phyloP scores from a whole-genome alignment of 2,329 filamentous ascomycete genomes.

The Fusarium udum region DNA sequence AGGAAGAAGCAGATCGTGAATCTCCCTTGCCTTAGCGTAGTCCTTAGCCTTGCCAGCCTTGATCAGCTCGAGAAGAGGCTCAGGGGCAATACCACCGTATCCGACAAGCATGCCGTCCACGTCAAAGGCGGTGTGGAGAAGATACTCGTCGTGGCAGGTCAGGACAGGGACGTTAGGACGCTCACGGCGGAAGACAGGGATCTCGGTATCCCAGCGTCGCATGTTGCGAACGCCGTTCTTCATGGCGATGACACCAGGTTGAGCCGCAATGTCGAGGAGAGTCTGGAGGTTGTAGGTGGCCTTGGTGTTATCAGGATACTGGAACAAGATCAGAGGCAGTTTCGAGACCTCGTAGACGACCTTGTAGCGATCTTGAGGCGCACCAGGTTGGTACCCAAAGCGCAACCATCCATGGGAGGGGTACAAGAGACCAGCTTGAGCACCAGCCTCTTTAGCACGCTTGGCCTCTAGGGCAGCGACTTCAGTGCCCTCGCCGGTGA shows the following conservation, averaged over 20 bases:
- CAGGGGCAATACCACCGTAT: constrained; percentile 62
- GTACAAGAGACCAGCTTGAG: constrained; percentile 60
- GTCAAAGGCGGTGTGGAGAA: constrained; percentile 61
- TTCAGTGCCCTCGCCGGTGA: constrained; percentile 62
- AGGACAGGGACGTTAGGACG: constrained; percentile 60
- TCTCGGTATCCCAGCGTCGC: constrained; percentile 66
- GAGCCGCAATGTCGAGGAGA: constrained; percentile 61
- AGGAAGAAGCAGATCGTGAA: constrained; percentile 61
- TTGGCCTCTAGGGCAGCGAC: constrained; percentile 62
- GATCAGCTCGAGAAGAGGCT: constrained; percentile 60
- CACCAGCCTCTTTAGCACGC: constrained; percentile 60
- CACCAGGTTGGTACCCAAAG: constrained; percentile 63
- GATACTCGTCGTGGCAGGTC: constrained; percentile 63
- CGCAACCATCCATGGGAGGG: constrained; percentile 64
- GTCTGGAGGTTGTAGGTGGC: constrained; percentile 62
- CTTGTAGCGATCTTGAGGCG: constrained; percentile 62
- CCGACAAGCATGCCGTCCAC: constrained; percentile 64
- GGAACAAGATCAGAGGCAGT: constrained; percentile 62
- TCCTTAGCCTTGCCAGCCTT: constrained; percentile 60
- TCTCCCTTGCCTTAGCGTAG: constrained; percentile 56
- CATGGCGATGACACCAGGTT: constrained; percentile 64
- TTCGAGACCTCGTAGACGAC: constrained; percentile 59
- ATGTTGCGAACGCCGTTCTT: constrained; percentile 67
- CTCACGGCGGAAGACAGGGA: constrained; percentile 60
- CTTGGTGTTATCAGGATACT: constrained; percentile 64